Conservation (phyloP, 176 grass and related monocot genomes). For the Eleusine coracana region DNA sequence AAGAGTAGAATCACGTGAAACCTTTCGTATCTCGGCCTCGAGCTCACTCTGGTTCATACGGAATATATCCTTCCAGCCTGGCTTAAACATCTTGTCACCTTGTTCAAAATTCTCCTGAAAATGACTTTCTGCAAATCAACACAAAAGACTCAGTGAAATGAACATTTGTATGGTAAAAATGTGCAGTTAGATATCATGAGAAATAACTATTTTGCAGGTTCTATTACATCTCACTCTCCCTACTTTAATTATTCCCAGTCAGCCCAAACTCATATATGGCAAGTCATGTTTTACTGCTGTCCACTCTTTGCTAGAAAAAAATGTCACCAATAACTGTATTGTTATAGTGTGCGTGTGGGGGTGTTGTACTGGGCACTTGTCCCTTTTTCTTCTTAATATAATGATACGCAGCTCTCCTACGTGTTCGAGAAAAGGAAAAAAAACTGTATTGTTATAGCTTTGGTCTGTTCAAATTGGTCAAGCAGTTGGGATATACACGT, state of each 20-base stretch:
- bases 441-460: not conserved
- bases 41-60: constrained; percentile 91
- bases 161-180: not conserved
- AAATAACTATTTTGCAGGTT: not conserved
- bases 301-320: not conserved
- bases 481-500: not conserved
- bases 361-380: no score
- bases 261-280: not conserved
- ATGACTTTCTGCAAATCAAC: constrained; percentile 45
- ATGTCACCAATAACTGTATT: not conserved
- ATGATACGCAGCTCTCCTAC: no score
- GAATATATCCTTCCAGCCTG: constrained; percentile 98
- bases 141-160: not conserved
- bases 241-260: not conserved
- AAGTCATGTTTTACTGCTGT: not conserved
- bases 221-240: not conserved
- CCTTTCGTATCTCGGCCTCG: constrained; percentile 81
- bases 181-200: not conserved
- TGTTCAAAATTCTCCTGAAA: constrained; percentile 65
- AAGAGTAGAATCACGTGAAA: constrained; percentile 85
- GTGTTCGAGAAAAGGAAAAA: no score
- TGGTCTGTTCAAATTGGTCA: not conserved
- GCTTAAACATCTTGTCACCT: constrained; percentile 74
- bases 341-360: no score
- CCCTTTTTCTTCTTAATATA: no score